These are phyloP conservation scores for Zygosaccharomyces gambellarensis DNA, from an alignment of 805 yeast genomes.

Conservation along the genomic window DNA sequence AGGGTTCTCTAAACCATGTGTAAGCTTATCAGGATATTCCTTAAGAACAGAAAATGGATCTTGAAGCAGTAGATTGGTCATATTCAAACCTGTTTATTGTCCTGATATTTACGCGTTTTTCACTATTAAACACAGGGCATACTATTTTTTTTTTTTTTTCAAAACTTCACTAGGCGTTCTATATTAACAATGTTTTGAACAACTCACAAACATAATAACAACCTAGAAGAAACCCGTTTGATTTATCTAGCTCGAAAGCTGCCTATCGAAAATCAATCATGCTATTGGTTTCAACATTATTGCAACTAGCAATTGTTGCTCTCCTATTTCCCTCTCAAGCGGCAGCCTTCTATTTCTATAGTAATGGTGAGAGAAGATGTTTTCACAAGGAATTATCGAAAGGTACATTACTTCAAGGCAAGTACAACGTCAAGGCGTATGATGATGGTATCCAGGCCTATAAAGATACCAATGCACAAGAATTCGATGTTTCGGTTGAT, in stretches of 20 bases:
- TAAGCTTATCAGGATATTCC: conserved; percentile 84
- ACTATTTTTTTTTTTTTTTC: conserved; percentile 3
- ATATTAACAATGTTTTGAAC: conserved; percentile 3
- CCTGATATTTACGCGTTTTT: conserved; percentile 10
- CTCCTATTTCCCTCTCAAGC: conserved; percentile 26
- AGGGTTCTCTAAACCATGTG: conserved; percentile 56
- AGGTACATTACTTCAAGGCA: conserved; percentile 47
- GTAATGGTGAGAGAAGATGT: conserved; percentile 49
- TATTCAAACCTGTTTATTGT: background rate
- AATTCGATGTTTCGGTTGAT: conserved; percentile 39
- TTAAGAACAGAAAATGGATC: conserved; percentile 91
- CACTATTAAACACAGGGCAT: background rate
- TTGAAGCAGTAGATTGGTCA: conserved; percentile 61
- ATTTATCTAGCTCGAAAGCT: background rate
- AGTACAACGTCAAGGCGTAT: conserved; percentile 44
- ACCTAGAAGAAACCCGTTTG: background rate
- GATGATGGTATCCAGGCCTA: conserved; percentile 38
- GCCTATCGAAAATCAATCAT: background rate
- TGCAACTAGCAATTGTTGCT: conserved; percentile 18
- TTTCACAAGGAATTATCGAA: conserved; percentile 51
- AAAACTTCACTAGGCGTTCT: background rate
- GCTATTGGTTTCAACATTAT: conserved; percentile 10
- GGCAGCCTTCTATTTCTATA: conserved; percentile 46
- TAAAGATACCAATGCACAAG: conserved; percentile 33
- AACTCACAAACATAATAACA: conserved; percentile 1